phyloP scores from a whole-genome alignment of 73 alveolate species.

The Paramecium primaurelia region DNA sequence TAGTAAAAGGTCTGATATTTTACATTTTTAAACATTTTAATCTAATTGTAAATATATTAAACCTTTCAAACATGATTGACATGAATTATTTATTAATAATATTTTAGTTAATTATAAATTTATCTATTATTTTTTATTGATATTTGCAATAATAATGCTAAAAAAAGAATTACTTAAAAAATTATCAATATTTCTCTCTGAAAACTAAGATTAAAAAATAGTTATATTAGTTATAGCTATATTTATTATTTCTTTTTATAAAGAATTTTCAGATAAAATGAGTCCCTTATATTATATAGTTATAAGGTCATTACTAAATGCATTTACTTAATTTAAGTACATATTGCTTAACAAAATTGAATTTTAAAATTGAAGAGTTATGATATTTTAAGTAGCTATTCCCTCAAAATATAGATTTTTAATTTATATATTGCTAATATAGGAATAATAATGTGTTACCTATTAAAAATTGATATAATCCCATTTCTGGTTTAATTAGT shows the following conservation, averaged over 20 bases:
- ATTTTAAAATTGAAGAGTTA: neutral
- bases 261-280: neutral
- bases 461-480: neutral
- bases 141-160: neutral
- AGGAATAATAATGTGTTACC: neutral
- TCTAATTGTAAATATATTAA: neutral
- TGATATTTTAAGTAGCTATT: neutral
- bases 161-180: neutral
- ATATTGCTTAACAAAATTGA: neutral
- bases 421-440: neutral
- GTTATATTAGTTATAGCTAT: neutral
- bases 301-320: neutral
- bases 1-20: neutral
- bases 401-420: neutral
- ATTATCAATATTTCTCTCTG: neutral
- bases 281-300: neutral
- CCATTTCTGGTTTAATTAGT: neutral
- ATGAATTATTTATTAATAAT: neutral
- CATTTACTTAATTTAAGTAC: neutral
- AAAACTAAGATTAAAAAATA: neutral
- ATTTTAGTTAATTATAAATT: neutral
- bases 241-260: neutral
- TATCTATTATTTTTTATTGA: neutral
- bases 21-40: neutral
- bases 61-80: neutral